Base-by-base conservation (phyloP, 129 eudicot genomes). In the Chrysanthemum seticuspe region DNA sequence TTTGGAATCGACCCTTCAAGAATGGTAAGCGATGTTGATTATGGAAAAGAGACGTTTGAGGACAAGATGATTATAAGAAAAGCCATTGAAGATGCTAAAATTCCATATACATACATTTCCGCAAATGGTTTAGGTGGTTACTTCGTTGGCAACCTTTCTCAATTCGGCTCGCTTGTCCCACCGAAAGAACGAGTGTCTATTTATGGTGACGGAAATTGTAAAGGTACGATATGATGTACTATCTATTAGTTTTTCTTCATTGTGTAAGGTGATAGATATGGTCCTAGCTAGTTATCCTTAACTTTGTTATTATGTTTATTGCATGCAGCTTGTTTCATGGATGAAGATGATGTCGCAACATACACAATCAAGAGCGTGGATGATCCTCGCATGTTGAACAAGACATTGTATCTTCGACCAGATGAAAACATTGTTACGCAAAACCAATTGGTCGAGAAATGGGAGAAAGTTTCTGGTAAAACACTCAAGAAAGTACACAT, bases 121-220 rank as follows among this genome's bases (percentile, higher is more conserved):
- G 86, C 89, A 13, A 85, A 85, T 16, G 72, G 84, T 67, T 85
- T 85, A 18, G 86, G 78, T 0, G 89, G 86, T 14, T 85, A 82
- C 62, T 78, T 85, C n/a, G 72, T 82, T 15, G 84, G 82, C 4
- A 69, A 63, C 21, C 82, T 85, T 16, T 71, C 84, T 2, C 89
- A 85, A 57, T 25, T 62, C 7, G 71, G 75, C 12, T 51, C 76
- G 13, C 76, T 79, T 2, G 56, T 81, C 65, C 89, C 89, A 53
- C 72, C 89, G 50, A 85, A 12, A 56, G 84, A 85, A 44, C 62
- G 53, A 18, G 82, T 78, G 15, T 47, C 36, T 66, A 62, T 85
- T 0, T 81, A 70, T 44, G 90, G 89, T 47, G 84, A 79, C 23
- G 89, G 90, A 18, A 73, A 82, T 54, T 49, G 0, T 6, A 82